Evolutionary conservation across 257 asterid species (phyloP).

Genomic region (Plectranthus barbatus): DNA sequence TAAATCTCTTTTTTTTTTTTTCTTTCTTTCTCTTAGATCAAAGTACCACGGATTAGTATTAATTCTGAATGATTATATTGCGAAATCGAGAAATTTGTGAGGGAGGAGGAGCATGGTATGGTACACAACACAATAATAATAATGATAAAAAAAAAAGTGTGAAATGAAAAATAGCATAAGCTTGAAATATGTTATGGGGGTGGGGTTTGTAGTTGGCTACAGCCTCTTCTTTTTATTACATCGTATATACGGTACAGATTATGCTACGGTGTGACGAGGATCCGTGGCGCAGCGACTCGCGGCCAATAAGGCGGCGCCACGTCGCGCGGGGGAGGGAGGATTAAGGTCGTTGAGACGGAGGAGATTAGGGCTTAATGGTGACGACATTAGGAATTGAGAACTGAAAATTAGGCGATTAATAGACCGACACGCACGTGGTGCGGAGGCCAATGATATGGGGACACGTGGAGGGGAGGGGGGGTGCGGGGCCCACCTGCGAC

Average conservation of each 20-base stretch:
- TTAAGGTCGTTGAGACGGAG: constrained; percentile 4
- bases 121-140: background rate
- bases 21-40: background rate
- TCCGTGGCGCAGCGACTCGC: background rate
- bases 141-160: background rate
- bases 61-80: background rate
- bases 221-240: constrained; percentile 27
- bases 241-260: constrained; percentile 18
- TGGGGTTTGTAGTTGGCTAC: constrained; percentile 16
- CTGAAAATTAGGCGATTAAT: constrained; percentile 37
- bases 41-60: background rate
- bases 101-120: constrained; percentile 16
- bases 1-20: no score
- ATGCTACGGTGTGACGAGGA: background rate
- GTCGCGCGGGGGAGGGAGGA: background rate
- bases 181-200: constrained; percentile 19
- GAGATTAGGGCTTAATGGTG: constrained; percentile 26
- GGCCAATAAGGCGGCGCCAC: background rate
- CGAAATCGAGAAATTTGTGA: background rate
- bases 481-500: constrained; percentile 24
- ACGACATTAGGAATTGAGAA: constrained; percentile 25
- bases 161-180: constrained; percentile 3
- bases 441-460: background rate
- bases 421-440: constrained; percentile 39
- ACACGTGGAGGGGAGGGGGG: constrained; percentile 18